These are phyloP conservation scores for Cercophora sp. DNA, from an alignment of 495 filamentous ascomycete genomes.

Conservation along the genomic window DNA sequence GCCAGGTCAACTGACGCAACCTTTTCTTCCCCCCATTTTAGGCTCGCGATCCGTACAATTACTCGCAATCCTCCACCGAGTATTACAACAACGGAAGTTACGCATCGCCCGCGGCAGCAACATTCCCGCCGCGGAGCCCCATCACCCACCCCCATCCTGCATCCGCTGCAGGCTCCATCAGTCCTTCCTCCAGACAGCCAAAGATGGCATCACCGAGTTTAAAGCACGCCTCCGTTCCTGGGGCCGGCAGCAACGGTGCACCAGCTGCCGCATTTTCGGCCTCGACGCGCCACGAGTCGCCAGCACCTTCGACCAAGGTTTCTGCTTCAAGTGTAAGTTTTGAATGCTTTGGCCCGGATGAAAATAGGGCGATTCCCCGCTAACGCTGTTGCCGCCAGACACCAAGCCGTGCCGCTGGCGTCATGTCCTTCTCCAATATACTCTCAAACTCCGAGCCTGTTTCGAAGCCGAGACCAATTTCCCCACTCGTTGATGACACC, in stretches of 20 bases:
- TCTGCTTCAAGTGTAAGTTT: conserved; percentile 36
- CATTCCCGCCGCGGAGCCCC: conserved; percentile 53
- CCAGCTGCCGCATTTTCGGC: conserved; percentile 36
- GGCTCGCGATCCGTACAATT: conserved; percentile 49
- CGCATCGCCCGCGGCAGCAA: conserved; percentile 52
- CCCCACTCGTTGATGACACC: conserved; percentile 27
- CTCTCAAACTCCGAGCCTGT: conserved; percentile 69
- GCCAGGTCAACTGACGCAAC: conserved; percentile 20
- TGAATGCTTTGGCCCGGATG: too few relatives aligned
- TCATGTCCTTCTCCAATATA: conserved; percentile 91
- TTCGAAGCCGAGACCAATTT: conserved; percentile 43
- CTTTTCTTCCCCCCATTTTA: conserved; percentile 30
- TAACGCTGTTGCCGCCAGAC: conserved; percentile 40
- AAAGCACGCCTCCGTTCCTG: conserved; percentile 41
- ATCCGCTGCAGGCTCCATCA: conserved; percentile 50
- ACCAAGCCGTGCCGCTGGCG: conserved; percentile 65
- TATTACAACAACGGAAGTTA: conserved; percentile 56
- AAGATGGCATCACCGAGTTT: conserved; percentile 49
- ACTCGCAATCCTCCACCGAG: conserved; percentile 38
- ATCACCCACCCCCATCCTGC: conserved; percentile 51
- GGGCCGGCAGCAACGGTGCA: conserved; percentile 43
- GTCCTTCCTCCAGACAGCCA: conserved; percentile 47
- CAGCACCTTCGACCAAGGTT: conserved; percentile 26
- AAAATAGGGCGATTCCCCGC: conserved; percentile 9
- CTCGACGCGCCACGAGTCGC: conserved; percentile 44